Evolutionary conservation across 805 yeast species (phyloP).

Genomic region (Saccharomycopsis microspora): DNA sequence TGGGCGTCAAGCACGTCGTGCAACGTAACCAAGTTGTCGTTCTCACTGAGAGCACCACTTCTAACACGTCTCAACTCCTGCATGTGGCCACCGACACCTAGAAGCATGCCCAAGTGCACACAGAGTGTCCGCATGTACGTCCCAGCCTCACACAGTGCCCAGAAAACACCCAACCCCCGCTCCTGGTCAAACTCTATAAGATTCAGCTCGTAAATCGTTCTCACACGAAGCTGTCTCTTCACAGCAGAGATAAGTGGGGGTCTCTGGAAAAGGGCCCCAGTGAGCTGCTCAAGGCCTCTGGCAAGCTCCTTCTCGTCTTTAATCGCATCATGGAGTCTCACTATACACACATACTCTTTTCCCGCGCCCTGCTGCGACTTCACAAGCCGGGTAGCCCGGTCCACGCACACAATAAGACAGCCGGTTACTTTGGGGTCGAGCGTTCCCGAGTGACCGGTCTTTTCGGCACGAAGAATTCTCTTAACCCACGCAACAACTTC

Average conservation of each 20-base stretch:
- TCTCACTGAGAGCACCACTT: slow-evolving; percentile 90
- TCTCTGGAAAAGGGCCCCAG: slow-evolving; percentile 98
- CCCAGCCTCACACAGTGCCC: slow-evolving; percentile 99
- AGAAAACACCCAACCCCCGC: slow-evolving; percentile 93
- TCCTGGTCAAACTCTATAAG: slow-evolving; percentile 94
- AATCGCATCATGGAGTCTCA: slow-evolving; percentile 87
- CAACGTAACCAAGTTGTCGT: slow-evolving; percentile 84
- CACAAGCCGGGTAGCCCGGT: slow-evolving; percentile 95
- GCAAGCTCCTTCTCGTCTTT: slow-evolving; percentile 84
- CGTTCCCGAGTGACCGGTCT: slow-evolving; percentile 99
- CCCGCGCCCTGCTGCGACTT: slow-evolving; percentile 99
- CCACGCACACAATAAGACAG: slow-evolving; percentile 95
- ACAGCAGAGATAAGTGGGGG: slow-evolving; percentile 99
- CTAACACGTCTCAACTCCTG: slow-evolving; percentile 99
- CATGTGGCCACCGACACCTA: slow-evolving; percentile 99
- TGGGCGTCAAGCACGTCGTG: slow-evolving; percentile 98
- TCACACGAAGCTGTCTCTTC: slow-evolving; percentile 95
- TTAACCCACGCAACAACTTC: slow-evolving; percentile 99
- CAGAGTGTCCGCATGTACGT: slow-evolving; percentile 98
- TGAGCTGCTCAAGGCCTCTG: slow-evolving; percentile 81
- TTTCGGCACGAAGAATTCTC: slow-evolving; percentile 88
- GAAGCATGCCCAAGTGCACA: slow-evolving; percentile 96
- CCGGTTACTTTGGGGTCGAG: slow-evolving; percentile 98
- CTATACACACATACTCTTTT: slow-evolving; percentile 97
- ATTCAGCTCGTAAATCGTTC: slow-evolving; percentile 95